Evolutionary conservation across 2,329 filamentous ascomycete species (phyloP).

Genomic region (Mollisiaceae sp.): DNA sequence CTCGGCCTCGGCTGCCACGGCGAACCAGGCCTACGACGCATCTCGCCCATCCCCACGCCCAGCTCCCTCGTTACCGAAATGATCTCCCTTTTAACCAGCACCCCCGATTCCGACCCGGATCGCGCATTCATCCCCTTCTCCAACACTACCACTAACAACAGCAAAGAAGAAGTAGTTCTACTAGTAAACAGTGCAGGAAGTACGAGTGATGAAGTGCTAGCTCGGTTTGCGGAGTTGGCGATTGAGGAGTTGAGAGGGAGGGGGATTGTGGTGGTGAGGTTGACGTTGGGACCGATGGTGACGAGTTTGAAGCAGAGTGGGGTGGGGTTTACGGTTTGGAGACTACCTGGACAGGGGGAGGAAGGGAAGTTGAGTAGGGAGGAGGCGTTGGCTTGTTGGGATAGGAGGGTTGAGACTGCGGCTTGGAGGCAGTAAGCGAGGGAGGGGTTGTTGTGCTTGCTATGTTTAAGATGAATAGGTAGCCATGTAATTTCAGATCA

Average conservation of each 20-base stretch:
- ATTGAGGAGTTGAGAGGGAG: slow-evolving; percentile 33
- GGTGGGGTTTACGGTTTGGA: slow-evolving; percentile 37
- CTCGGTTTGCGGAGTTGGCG: slow-evolving; percentile 36
- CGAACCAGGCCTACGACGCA: slow-evolving; percentile 47
- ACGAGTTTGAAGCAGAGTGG: slow-evolving; percentile 40
- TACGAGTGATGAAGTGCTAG: slow-evolving; percentile 38
- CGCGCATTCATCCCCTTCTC: slow-evolving; percentile 38
- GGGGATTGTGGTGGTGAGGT: slow-evolving; percentile 29
- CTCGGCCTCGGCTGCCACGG: slow-evolving; percentile 57
- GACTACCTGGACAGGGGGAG: slow-evolving; percentile 29
- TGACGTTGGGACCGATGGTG: slow-evolving; percentile 37
- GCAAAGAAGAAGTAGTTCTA: slow-evolving; percentile 33
- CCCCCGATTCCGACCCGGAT: slow-evolving; percentile 31
- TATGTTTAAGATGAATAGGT: background rate
- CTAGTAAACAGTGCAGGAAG: slow-evolving; percentile 36
- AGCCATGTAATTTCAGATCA: background rate
- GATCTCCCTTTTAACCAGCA: slow-evolving; percentile 34
- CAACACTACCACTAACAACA: slow-evolving; percentile 7
- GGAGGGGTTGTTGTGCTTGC: background rate
- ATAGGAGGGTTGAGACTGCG: slow-evolving; percentile 33
- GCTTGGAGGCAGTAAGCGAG: slow-evolving; percentile 36
- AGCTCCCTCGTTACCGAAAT: slow-evolving; percentile 34
- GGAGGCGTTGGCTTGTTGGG: slow-evolving; percentile 35
- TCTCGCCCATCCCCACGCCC: slow-evolving; percentile 34
- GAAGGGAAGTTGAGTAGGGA: slow-evolving; percentile 29